These are phyloP conservation scores for Pistacia atlantica DNA, from an alignment of 345 rosid species.

Conservation along the genomic window DNA sequence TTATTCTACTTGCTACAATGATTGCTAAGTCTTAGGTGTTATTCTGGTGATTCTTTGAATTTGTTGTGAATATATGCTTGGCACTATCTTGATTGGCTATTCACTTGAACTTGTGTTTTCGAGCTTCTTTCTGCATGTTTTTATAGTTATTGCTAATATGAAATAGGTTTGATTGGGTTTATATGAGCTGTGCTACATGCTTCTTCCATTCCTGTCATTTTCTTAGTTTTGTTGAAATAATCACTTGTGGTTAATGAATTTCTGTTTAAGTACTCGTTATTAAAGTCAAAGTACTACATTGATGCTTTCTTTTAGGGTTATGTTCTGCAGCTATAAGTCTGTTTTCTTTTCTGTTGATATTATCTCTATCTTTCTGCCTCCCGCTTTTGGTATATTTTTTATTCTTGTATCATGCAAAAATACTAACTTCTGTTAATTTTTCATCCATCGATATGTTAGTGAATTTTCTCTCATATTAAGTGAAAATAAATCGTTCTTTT, in stretches of 20 bases:
- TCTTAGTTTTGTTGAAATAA: background rate
- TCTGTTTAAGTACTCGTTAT: background rate
- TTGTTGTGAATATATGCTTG: background rate
- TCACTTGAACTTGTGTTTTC: background rate
- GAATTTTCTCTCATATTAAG: background rate
- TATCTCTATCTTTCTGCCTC: background rate
- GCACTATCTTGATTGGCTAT: slow-evolving; percentile 1
- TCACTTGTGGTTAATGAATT: no score
- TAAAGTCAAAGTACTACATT: background rate
- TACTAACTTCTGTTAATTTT: background rate
- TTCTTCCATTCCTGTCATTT: background rate
- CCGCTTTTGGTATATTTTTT: background rate
- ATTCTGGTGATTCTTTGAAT: background rate
- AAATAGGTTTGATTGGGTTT: no score
- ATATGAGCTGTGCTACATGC: background rate
- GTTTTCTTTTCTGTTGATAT: background rate
- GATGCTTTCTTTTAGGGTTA: background rate
- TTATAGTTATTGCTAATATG: background rate
- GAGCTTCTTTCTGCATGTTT: background rate
- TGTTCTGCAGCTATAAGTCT: background rate
- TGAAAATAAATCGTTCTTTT: slow-evolving; percentile 6
- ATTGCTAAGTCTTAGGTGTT: background rate
- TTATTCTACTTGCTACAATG: background rate
- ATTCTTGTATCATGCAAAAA: background rate
- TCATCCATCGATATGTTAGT: background rate